Conservation (phyloP, 2,329 filamentous ascomycete genomes). For the Stachybotrys chartarum region DNA sequence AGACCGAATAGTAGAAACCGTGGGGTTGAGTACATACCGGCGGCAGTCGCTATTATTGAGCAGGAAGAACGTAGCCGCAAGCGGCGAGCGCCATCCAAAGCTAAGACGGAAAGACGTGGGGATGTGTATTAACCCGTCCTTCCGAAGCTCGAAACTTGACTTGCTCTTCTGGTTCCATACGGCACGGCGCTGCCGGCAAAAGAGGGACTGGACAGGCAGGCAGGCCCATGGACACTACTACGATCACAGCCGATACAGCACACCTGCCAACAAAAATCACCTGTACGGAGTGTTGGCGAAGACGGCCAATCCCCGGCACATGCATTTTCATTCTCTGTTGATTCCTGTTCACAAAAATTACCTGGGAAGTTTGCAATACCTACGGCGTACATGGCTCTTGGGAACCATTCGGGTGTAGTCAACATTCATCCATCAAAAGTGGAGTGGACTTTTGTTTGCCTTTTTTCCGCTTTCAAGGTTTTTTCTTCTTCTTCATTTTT, state of each 20-base stretch:
- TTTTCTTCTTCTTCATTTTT: not conserved
- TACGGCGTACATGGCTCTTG: not conserved
- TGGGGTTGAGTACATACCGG: slow-evolving; percentile 31
- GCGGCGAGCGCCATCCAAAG: slow-evolving; percentile 28
- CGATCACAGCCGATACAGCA: no score
- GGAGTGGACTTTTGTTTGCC: not conserved
- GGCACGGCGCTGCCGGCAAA: no score
- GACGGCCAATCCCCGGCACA: not conserved
- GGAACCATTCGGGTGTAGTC: not conserved
- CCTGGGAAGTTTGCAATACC: not conserved
- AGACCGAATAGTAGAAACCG: slow-evolving; percentile 30
- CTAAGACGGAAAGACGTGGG: slow-evolving; percentile 25
- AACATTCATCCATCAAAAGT: not conserved
- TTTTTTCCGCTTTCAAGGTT: not conserved
- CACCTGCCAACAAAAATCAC: not conserved
- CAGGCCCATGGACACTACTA: no score
- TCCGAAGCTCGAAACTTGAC: not conserved
- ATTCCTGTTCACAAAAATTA: not conserved
- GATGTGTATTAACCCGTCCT: slow-evolving; percentile 16
- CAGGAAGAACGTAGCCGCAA: slow-evolving; percentile 32
- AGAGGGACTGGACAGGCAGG: no score
- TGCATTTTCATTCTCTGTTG: not conserved
- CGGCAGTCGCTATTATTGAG: slow-evolving; percentile 30
- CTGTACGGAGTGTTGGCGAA: not conserved
- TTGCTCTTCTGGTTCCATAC: no score